Base-by-base conservation (phyloP, 768 basidiomycete species). In the Collybia sp. region DNA sequence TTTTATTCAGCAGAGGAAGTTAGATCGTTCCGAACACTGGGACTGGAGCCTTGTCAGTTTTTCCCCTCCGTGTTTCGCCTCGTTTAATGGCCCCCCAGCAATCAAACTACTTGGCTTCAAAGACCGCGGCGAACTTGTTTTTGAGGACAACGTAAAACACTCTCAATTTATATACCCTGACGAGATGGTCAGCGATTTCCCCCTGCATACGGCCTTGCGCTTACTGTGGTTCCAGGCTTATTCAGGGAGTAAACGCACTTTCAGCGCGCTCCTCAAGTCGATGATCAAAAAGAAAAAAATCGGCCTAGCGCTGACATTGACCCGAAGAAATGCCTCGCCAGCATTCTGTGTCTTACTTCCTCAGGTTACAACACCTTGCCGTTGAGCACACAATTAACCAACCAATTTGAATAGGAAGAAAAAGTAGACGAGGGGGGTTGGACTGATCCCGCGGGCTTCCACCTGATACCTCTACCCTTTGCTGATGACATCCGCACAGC, bases 21-120 rank as follows among this genome's bases (percentile, higher is more conserved):
- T 51, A 78, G 76, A 30, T 77, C 85, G 12, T 91, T 93, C 67
- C 80, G 91, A 52, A 91, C 89, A 0, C 58, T 96, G 51, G 88
- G 84, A 16, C 66, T 88, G 18, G 76, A 86, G 54, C 86, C 93
- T 50, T 79, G 90, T 88, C 52, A 40, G 72, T 12, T 9, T 30
- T 15, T 4, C 12, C 11, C 12, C 6, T 43, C 18, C 35, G 31
- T 30, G n/a, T 49, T 30, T 33, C 18, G 19, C 42, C 12, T 43
- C 34, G 20, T 17, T 37, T 38, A 48, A 17, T 16, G 39, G 13
- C 15, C 5, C n/a, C 45, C 25, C 12, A 90, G 92, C 84, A 10
- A 79, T 99, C 59, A 93, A 86, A 62, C 80, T 99, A 4, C 80
- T 99, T 19, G 96, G 96, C 4, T 98, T 97, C 72, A 93, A 93